Evolutionary conservation across 2,329 filamentous ascomycete genomes (phyloP).

Genomic region (Elsinoe batatas): DNA sequence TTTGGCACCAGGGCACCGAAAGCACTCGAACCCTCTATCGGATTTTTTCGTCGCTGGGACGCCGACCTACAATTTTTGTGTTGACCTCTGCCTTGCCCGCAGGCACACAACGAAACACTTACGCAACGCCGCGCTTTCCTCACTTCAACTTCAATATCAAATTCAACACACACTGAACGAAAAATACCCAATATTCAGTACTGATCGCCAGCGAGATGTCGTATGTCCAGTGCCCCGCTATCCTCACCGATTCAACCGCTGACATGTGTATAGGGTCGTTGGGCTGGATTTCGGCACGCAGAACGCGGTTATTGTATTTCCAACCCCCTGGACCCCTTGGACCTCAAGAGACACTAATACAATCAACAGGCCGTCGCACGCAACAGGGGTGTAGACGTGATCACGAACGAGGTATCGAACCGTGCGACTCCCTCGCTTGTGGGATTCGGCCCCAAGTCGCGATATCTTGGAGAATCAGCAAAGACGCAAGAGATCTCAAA

Average conservation of each 20-base stretch:
- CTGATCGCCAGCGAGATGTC: conserved; percentile 12
- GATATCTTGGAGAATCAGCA: conserved; percentile 88
- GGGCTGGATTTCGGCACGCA: conserved; percentile 93
- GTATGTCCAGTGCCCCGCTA: conserved; percentile 13
- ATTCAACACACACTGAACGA: neutral
- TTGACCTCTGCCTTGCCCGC: neutral
- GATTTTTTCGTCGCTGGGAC: neutral
- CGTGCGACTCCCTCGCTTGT: conserved; percentile 94
- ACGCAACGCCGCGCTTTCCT: neutral
- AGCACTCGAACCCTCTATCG: neutral
- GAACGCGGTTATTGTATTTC: conserved; percentile 70
- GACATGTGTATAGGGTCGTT: conserved; percentile 30
- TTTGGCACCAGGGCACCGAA: neutral
- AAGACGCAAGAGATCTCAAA: conserved; percentile 99
- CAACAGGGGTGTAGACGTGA: conserved; percentile 98
- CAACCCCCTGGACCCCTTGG: neutral
- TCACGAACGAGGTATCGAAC: conserved; percentile 99
- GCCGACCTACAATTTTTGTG: neutral
- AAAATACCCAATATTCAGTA: neutral
- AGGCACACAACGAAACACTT: neutral
- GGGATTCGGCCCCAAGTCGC: conserved; percentile 85
- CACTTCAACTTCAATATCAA: neutral
- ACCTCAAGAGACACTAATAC: conserved; percentile 15
- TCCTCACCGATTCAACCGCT: neutral
- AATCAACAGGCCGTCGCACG: conserved; percentile 63